A percentile compares a stretch with the other conserved stretches of the same genome.
Evolutionary conservation across 331 rosid species (phyloP).

Genomic region (Ulmus americana): DNA sequence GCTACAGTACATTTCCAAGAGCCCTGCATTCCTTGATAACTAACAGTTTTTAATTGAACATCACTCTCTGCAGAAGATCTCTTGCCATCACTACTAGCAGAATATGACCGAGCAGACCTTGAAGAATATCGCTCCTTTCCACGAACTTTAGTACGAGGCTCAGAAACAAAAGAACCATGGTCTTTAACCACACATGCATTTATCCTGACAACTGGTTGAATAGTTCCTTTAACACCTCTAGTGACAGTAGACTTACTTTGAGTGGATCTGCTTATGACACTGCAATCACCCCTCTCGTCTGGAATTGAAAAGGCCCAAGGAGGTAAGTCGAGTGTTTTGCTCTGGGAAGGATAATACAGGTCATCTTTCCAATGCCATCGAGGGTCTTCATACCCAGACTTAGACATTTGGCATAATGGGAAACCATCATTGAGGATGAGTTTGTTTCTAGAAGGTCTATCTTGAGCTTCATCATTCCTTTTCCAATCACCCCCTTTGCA

Average conservation of each 20-base stretch:
- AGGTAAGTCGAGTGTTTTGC: constrained; percentile 80
- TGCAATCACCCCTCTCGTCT: constrained; percentile 57
- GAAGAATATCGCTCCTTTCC: constrained; percentile 61
- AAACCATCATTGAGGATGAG: constrained; percentile 77
- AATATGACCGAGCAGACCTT: constrained; percentile 52
- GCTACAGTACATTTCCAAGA: constrained; percentile 37
- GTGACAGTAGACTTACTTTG: constrained; percentile 50
- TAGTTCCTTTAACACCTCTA: constrained; percentile 79
- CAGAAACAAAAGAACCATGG: constrained; percentile 76
- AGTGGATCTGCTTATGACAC: constrained; percentile 33
- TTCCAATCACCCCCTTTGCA: constrained; percentile 99
- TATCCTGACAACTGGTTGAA: constrained; percentile 82
- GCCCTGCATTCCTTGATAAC: constrained; percentile 42
- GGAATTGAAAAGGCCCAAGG: constrained; percentile 81
- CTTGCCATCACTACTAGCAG: constrained; percentile 69
- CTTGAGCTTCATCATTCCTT: constrained; percentile 80
- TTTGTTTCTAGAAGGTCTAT: constrained; percentile 67
- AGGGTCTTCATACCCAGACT: constrained; percentile 90
- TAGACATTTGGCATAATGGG: constrained; percentile 75
- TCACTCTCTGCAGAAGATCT: constrained; percentile 72
- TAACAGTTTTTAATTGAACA: constrained; percentile 37
- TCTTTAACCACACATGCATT: constrained; percentile 91
- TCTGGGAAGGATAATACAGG: constrained; percentile 74
- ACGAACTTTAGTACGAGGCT: constrained; percentile 60
- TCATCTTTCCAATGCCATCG: constrained; percentile 87